Evolutionary conservation across 179 eudicot species (phyloP).

Genomic region (Actinidia arguta): DNA sequence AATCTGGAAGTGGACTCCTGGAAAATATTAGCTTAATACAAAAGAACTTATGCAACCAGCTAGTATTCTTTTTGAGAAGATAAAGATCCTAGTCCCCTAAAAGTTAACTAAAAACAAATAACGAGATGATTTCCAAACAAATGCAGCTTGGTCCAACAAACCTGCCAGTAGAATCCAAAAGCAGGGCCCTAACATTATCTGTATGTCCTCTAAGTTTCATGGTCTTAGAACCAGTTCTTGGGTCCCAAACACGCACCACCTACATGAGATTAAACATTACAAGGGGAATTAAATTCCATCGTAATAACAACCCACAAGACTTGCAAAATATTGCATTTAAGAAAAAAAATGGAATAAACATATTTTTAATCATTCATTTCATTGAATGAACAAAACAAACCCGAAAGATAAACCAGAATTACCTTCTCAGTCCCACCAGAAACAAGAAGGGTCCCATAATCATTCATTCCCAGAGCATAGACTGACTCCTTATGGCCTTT

Average conservation of each 20-base stretch:
- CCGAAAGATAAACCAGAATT: constrained; percentile 19
- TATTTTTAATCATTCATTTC: not conserved
- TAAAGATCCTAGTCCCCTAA: not conserved
- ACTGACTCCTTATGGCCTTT: constrained; percentile 99
- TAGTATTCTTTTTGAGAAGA: not conserved
- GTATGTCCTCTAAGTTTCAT: constrained; percentile 99
- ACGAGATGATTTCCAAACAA: not conserved
- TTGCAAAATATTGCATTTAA: not conserved
- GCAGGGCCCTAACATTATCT: constrained; percentile 92
- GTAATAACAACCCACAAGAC: not conserved
- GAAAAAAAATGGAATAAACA: not conserved
- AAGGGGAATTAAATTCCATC: constrained; percentile 2
- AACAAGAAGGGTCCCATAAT: constrained; percentile 90
- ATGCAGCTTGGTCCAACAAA: constrained; percentile 39
- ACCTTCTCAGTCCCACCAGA: constrained; percentile 99
- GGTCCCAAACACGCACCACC: constrained; percentile 99
- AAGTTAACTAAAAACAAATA: not conserved
- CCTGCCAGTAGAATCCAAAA: constrained; percentile 97
- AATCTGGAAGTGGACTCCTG: not conserved
- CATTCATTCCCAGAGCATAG: constrained; percentile 96
- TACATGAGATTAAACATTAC: constrained; percentile 31
- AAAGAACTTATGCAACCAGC: not conserved
- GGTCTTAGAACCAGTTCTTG: constrained; percentile 93
- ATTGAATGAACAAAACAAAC: not conserved
- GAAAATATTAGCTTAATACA: not conserved